Conservation (phyloP, 2,329 filamentous ascomycete species). For the Aspergillus felis region DNA sequence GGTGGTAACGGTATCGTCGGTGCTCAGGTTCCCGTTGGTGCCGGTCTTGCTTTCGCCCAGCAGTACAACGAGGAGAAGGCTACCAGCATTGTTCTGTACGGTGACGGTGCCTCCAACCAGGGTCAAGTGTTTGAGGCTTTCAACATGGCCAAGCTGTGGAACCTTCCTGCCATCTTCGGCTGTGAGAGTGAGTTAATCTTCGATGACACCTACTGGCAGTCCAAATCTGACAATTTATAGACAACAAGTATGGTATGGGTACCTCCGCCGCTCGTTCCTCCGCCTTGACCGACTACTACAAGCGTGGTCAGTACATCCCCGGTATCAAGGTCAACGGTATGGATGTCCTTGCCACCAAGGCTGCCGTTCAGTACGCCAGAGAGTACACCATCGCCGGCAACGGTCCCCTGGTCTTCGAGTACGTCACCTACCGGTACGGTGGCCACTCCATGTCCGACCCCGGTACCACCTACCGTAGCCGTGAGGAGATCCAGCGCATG, state of each 20-base stretch:
- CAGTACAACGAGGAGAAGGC: conserved; percentile 87
- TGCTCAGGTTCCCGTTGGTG: conserved; percentile 95
- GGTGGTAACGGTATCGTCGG: conserved; percentile 99
- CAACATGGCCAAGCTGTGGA: conserved; percentile 99
- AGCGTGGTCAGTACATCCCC: conserved; percentile 97
- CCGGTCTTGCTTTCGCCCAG: conserved; percentile 94
- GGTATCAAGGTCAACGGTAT: conserved; percentile 98
- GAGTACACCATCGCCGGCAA: conserved; percentile 78
- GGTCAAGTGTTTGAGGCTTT: conserved; percentile 99
- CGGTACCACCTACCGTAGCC: conserved; percentile 97
- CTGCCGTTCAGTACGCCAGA: conserved; percentile 90
- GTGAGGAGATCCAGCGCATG: conserved; percentile 99
- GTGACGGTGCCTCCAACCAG: conserved; percentile 98
- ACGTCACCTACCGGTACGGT: conserved; percentile 98
- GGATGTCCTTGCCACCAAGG: conserved; percentile 96
- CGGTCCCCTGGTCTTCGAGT: conserved; percentile 94
- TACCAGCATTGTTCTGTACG: conserved; percentile 85
- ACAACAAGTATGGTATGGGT: conserved; percentile 99
- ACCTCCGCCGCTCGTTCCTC: conserved; percentile 87
- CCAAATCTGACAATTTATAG: conserved; percentile 42
- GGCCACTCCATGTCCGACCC: conserved; percentile 99
- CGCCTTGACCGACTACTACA: conserved; percentile 97
- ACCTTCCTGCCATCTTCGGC: conserved; percentile 88
- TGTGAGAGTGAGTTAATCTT: conserved; percentile 78
- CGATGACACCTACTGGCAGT: background rate